A percentile compares a stretch with the other conserved stretches of the same genome.
Conservation (phyloP, 2,329 filamentous ascomycete species). For the Parastagonospora nodorum region DNA sequence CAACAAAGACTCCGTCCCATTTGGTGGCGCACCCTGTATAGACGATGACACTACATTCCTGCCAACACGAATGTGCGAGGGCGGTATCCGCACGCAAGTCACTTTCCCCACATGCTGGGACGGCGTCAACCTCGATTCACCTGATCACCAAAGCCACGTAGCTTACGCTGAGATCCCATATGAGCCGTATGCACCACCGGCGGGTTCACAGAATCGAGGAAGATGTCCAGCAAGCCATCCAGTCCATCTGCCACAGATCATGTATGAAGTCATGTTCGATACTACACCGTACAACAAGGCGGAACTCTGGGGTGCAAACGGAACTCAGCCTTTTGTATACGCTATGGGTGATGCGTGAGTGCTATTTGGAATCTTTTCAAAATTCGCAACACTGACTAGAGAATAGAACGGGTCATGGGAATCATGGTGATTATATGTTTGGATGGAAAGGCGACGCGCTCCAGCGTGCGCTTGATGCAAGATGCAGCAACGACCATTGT, state of each 20-base stretch:
- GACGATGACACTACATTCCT: conserved; percentile 46
- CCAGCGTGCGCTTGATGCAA: conserved; percentile 34
- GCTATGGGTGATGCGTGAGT: conserved; percentile 39
- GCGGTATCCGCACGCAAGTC: conserved; percentile 52
- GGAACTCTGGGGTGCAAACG: conserved; percentile 29
- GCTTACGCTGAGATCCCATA: conserved; percentile 45
- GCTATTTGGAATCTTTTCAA: neutral
- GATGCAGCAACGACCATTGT: conserved; percentile 34
- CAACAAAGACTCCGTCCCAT: conserved; percentile 30
- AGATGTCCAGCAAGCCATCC: conserved; percentile 51
- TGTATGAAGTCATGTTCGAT: conserved; percentile 55
- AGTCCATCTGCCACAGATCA: conserved; percentile 53
- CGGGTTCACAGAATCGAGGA: conserved; percentile 31
- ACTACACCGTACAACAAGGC: conserved; percentile 38
- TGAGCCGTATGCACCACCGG: neutral
- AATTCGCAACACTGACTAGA: neutral
- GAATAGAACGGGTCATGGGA: conserved; percentile 34
- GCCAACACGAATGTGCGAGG: conserved; percentile 45
- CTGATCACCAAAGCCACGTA: conserved; percentile 61
- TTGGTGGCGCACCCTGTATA: conserved; percentile 48
- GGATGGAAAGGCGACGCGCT: conserved; percentile 37
- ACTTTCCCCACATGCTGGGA: conserved; percentile 59
- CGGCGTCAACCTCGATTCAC: conserved; percentile 55
- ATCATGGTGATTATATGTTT: conserved; percentile 34
- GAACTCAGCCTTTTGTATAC: conserved; percentile 38